These are phyloP conservation scores for Scleroderma bovista DNA, from an alignment of 768 basidiomycete species.

Conservation along the genomic window DNA sequence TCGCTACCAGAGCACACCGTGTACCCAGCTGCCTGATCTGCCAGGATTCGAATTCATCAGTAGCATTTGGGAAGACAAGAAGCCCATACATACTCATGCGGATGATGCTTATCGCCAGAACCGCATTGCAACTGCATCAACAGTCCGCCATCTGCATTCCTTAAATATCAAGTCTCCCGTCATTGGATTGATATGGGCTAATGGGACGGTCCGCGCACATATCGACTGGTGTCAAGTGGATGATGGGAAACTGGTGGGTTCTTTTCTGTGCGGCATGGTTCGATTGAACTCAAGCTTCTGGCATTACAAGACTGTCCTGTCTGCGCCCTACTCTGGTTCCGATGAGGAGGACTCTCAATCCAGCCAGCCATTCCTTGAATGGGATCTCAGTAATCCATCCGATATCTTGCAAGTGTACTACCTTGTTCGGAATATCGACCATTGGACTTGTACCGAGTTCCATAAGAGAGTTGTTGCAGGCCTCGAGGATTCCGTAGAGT, in stretches of 20 bases:
- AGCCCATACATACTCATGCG: conserved; percentile 41
- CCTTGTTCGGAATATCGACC: conserved; percentile 47
- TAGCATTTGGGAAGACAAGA: conserved; percentile 58
- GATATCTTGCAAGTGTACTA: conserved; percentile 48
- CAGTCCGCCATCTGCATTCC: conserved; percentile 46
- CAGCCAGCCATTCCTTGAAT: conserved; percentile 38
- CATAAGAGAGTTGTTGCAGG: conserved; percentile 35
- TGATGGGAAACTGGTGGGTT: conserved; percentile 32
- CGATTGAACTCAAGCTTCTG: not conserved
- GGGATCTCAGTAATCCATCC: conserved; percentile 39
- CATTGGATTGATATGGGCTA: conserved; percentile 51
- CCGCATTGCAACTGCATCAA: conserved; percentile 48
- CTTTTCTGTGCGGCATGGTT: not conserved
- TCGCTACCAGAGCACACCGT: conserved; percentile 46
- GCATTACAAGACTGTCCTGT: conserved; percentile 38
- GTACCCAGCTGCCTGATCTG: conserved; percentile 40
- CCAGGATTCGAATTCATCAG: conserved; percentile 50
- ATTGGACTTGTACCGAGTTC: conserved; percentile 45
- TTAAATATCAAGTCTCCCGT: conserved; percentile 41
- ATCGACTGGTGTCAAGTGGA: conserved; percentile 46
- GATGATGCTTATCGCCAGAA: conserved; percentile 56
- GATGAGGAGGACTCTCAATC: conserved; percentile 8
- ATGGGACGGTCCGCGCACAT: conserved; percentile 47
- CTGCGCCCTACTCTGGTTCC: conserved; percentile 40
- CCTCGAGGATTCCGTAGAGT: conserved; percentile 31